These are phyloP conservation scores for Candida suzukii DNA, from an alignment of 805 yeast genomes.

Conservation along the genomic window DNA sequence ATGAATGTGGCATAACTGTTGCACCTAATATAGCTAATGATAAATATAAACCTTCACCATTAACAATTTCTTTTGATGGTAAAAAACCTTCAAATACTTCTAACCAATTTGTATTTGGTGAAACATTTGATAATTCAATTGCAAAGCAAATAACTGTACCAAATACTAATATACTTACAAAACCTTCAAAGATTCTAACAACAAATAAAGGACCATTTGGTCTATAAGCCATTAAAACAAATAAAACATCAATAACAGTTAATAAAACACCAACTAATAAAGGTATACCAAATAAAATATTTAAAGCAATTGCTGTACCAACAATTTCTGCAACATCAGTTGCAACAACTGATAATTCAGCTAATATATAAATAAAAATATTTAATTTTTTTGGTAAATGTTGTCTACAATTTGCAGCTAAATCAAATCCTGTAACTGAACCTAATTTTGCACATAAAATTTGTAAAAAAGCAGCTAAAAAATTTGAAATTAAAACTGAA, in stretches of 20 bases:
- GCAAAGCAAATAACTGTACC: conserved; percentile 84
- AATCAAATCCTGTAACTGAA: conserved; percentile 86
- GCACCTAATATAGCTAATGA: conserved; percentile 88
- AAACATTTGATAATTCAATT: conserved; percentile 66
- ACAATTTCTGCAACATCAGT: conserved; percentile 96
- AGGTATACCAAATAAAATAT: conserved; percentile 76
- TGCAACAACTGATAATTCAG: conserved; percentile 88
- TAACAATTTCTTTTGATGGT: conserved; percentile 37
- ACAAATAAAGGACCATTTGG: conserved; percentile 77
- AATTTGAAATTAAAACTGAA: conserved; percentile 69
- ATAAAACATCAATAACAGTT: conserved; percentile 78
- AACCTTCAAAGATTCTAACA: conserved; percentile 72
- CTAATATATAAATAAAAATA: conserved; percentile 59
- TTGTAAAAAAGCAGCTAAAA: conserved; percentile 84
- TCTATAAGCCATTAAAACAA: conserved; percentile 81
- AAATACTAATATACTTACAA: conserved; percentile 70
- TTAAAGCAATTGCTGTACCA: conserved; percentile 93
- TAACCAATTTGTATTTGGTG: conserved; percentile 40
- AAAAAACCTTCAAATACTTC: conserved; percentile 67
- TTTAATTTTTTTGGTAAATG: conserved; percentile 62
- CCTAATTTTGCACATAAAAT: conserved; percentile 82
- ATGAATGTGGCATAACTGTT: conserved; percentile 91
- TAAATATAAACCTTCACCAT: conserved; percentile 64
- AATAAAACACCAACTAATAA: conserved; percentile 75
- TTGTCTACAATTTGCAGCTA: conserved; percentile 79